A percentile compares a stretch with the other conserved stretches of the same genome.
Evolutionary conservation across 2,329 filamentous ascomycete genomes (phyloP).

Genomic region (Claviceps cyperi): DNA sequence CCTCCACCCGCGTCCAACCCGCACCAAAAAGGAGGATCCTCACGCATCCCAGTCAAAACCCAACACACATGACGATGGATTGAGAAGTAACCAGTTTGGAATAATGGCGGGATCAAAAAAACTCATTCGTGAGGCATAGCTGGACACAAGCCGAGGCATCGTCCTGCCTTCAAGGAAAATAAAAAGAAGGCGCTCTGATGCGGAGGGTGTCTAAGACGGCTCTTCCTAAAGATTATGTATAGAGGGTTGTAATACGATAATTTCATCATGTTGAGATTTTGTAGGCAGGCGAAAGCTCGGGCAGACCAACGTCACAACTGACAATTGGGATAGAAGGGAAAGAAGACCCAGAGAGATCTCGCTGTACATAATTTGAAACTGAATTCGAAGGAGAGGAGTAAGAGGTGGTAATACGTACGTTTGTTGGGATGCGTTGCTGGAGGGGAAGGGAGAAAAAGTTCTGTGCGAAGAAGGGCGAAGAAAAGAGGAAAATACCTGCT

Average conservation of each 20-base stretch:
- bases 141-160: constrained; percentile 9
- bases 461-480: no score
- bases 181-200: constrained; percentile 4
- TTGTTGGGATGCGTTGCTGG: background rate
- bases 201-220: constrained; percentile 29
- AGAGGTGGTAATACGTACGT: background rate
- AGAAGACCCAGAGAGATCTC: no score
- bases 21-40: constrained; percentile 10
- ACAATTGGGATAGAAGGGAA: background rate
- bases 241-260: constrained; percentile 21
- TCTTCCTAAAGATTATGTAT: constrained; percentile 26
- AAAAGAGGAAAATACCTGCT: background rate
- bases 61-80: constrained; percentile 23
- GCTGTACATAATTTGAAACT: no score
- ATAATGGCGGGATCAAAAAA: constrained; percentile 8
- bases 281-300: background rate
- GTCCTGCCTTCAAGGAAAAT: constrained; percentile 1
- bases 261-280: constrained; percentile 23
- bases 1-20: constrained; percentile 22
- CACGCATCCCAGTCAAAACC: constrained; percentile 2
- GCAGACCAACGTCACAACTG: no score
- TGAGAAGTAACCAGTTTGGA: constrained; percentile 7
- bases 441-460: background rate
- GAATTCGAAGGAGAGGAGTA: background rate
- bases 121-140: background rate